Evolutionary conservation across 179 eudicot genomes (phyloP).

Genomic region (Gypsophila paniculata): DNA sequence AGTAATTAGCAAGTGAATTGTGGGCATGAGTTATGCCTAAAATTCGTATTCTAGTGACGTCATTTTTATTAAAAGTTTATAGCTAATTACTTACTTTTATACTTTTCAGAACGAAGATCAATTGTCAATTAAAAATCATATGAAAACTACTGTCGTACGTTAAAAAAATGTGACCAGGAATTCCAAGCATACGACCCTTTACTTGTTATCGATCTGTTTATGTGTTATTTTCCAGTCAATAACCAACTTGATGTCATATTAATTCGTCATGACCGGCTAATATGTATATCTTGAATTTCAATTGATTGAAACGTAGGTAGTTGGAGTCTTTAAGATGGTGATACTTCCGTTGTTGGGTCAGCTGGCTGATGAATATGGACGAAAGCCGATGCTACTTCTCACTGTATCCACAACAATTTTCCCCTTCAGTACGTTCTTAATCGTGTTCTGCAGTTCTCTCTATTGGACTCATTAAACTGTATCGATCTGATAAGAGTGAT

Average conservation of each 20-base stretch:
- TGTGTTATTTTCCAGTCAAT: neutral
- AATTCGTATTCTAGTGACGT: too few species aligned
- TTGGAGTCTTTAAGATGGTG: conserved; percentile 82
- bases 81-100: too few species aligned
- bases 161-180: too few species aligned
- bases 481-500: too few species aligned
- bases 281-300: neutral
- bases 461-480: neutral
- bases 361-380: conserved; percentile 81
- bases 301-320: conserved; percentile 39
- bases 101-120: too few species aligned
- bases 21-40: too few species aligned
- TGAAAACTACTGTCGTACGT: too few species aligned
- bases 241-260: neutral
- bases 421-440: conserved; percentile 57
- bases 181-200: too few species aligned
- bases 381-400: conserved; percentile 72
- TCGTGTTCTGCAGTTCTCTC: conserved; percentile 3
- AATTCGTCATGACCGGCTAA: neutral
- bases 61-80: too few species aligned
- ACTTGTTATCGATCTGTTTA: neutral
- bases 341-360: conserved; percentile 80
- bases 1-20: too few species aligned
- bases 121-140: too few species aligned
- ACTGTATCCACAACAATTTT: conserved; percentile 67